These are phyloP conservation scores for Grosmannia huntii DNA, from an alignment of 2,329 filamentous ascomycete genomes.

Conservation along the genomic window DNA sequence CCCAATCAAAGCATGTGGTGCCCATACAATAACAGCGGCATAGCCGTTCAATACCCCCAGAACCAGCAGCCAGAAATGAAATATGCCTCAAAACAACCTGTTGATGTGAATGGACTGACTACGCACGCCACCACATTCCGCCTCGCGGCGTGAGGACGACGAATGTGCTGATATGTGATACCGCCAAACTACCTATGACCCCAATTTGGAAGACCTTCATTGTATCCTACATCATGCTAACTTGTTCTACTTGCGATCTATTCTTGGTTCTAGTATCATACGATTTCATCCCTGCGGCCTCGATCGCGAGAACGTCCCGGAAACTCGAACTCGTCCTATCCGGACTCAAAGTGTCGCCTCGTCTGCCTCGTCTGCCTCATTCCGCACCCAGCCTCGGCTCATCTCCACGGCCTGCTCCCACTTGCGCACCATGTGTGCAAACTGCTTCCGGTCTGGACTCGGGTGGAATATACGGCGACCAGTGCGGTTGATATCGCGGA, in stretches of 20 bases:
- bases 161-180: too few species aligned
- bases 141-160: too few species aligned
- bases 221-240: too few species aligned
- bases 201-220: too few species aligned
- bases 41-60: background rate
- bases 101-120: background rate
- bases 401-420: conserved; percentile 48
- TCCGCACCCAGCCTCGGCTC: conserved; percentile 40
- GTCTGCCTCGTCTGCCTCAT: conserved; percentile 7
- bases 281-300: background rate
- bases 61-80: background rate
- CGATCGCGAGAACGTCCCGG: too few species aligned
- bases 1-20: background rate
- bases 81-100: background rate
- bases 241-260: too few species aligned
- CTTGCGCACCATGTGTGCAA: conserved; percentile 32
- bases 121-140: too few species aligned
- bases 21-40: background rate
- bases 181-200: too few species aligned
- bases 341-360: background rate
- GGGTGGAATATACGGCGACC: conserved; percentile 61
- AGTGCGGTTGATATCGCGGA: conserved; percentile 58
- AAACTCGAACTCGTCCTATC: too few species aligned
- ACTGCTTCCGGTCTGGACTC: conserved; percentile 32
- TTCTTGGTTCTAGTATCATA: background rate